Percentiles rank a stretch among this genome's conserved stretches.
Conservation (phyloP, 139 green algal species). For the Spirogloea muscicola region DNA sequence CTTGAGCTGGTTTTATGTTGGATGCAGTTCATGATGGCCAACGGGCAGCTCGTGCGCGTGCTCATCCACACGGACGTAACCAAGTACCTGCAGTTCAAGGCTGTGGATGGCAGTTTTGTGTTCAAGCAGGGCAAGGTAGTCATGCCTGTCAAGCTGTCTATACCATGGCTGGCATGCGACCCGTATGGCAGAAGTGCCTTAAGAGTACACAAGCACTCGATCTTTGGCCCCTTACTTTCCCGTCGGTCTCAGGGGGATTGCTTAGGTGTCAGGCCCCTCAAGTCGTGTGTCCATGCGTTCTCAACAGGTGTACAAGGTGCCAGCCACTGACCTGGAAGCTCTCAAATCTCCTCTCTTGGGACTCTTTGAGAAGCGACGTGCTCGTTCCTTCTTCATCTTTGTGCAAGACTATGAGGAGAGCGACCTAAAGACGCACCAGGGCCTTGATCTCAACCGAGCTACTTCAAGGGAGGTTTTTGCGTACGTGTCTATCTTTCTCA, state of each 20-base stretch:
- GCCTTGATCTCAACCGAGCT: slow-evolving; percentile 76
- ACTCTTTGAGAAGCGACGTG: slow-evolving; percentile 95
- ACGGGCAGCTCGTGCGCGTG: slow-evolving; percentile 80
- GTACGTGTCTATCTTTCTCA: too few species aligned
- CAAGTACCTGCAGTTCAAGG: slow-evolving; percentile 99
- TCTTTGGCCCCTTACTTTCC: too few species aligned
- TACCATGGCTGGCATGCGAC: too few species aligned
- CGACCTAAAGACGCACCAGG: slow-evolving; percentile 78
- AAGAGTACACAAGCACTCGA: too few species aligned
- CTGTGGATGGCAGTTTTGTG: slow-evolving; percentile 92
- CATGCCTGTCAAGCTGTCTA: too few species aligned
- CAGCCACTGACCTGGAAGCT: slow-evolving; percentile 89
- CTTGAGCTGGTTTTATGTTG: slow-evolving; percentile 7
- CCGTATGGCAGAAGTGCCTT: too few species aligned
- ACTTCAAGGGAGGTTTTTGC: slow-evolving; percentile 75
- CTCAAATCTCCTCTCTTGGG: slow-evolving; percentile 88
- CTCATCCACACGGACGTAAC: slow-evolving; percentile 96
- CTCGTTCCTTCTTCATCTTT: slow-evolving; percentile 90
- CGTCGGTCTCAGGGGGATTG: too few species aligned
- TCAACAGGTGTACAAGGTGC: slow-evolving; percentile 64
- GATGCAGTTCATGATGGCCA: slow-evolving; percentile 93
- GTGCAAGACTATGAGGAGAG: slow-evolving; percentile 84
- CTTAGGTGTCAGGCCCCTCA: too few species aligned
- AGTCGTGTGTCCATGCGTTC: neutral
- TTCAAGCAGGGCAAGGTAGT: slow-evolving; percentile 81